phyloP scores from a whole-genome alignment of 140 eudicot genomes.

The Eryngium alpinum region DNA sequence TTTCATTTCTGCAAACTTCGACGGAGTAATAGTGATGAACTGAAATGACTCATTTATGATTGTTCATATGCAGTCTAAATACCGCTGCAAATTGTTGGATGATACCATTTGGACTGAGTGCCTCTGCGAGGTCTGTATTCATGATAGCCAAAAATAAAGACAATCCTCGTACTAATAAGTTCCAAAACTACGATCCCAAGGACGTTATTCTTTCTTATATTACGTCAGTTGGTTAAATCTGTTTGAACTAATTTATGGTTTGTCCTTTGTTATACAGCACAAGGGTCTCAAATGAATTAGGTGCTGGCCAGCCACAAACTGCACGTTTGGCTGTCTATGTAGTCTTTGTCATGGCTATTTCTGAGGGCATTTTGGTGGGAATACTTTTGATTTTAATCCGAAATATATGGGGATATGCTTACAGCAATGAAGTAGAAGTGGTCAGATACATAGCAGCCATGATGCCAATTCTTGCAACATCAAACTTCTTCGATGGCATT shows the following conservation, averaged over 20 bases:
- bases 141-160: neutral
- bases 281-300: slow-evolving; percentile 80
- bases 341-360: slow-evolving; percentile 42
- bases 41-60: neutral
- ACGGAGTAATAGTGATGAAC: neutral
- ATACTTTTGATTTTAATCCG: slow-evolving; percentile 43
- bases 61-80: slow-evolving; percentile 47
- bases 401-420: slow-evolving; percentile 69
- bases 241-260: neutral
- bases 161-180: neutral
- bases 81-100: slow-evolving; percentile 73
- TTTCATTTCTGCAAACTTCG: neutral
- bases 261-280: slow-evolving; percentile 30
- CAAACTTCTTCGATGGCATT: slow-evolving; percentile 71
- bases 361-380: slow-evolving; percentile 53
- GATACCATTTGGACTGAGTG: slow-evolving; percentile 86
- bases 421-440: slow-evolving; percentile 65
- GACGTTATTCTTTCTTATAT: neutral
- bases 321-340: slow-evolving; percentile 58
- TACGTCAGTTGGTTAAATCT: neutral
- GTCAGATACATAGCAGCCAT: slow-evolving; percentile 60
- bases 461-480: slow-evolving; percentile 66
- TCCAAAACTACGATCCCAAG: neutral
- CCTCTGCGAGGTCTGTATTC: slow-evolving; percentile 56
- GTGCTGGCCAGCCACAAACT: slow-evolving; percentile 69